A percentile compares a stretch with the other conserved stretches of the same genome.
Evolutionary conservation across 306 rosid species (phyloP).

Genomic region (Lathyrus sativus): DNA sequence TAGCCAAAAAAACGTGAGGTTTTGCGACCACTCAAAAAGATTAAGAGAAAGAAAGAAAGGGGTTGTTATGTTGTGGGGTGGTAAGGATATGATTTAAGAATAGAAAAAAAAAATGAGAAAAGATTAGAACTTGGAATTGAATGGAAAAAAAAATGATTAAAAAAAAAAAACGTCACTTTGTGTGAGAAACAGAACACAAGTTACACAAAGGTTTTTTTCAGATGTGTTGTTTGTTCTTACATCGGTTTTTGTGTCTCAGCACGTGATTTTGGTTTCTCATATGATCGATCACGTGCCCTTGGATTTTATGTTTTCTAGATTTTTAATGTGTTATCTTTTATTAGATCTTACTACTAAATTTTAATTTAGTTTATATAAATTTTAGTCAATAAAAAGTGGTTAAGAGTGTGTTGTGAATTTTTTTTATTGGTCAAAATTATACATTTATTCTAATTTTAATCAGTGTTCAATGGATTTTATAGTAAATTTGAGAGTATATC

Average conservation of each 20-base stretch:
- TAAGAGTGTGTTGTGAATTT: too few relatives aligned
- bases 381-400: too few relatives aligned
- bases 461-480: too few relatives aligned
- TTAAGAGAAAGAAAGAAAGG: background rate
- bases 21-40: conserved; percentile 36
- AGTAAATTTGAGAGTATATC: too few relatives aligned
- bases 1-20: conserved; percentile 30
- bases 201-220: conserved; percentile 12
- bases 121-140: conserved; percentile 27
- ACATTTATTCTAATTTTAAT: too few relatives aligned
- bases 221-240: background rate
- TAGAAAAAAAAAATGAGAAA: conserved; percentile 16
- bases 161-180: background rate
- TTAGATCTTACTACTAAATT: too few relatives aligned
- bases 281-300: background rate
- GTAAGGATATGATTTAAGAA: conserved; percentile 21
- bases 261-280: background rate
- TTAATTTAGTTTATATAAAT: too few relatives aligned
- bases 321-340: background rate
- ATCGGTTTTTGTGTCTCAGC: background rate
- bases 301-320: background rate
- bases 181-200: background rate
- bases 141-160: background rate
- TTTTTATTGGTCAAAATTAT: too few relatives aligned
- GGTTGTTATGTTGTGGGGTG: conserved; percentile 17